Conservation (phyloP, 83 land plant species). For the Diphasiastrum complanatum region DNA sequence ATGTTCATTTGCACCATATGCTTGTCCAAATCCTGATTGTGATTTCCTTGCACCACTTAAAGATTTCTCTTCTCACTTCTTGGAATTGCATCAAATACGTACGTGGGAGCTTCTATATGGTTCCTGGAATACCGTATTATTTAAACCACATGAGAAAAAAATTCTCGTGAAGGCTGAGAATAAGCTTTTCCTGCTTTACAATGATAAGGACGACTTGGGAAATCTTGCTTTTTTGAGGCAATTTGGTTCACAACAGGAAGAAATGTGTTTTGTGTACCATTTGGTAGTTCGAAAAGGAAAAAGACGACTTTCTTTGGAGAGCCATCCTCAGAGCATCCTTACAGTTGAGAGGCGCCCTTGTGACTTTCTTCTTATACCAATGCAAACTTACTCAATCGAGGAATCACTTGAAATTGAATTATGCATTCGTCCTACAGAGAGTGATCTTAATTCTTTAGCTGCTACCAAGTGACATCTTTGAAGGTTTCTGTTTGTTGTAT, state of each 20-base stretch:
- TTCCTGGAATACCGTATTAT: slow-evolving; percentile 20
- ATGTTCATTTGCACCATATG: slow-evolving; percentile 43
- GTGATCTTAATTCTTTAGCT: no score
- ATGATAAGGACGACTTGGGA: slow-evolving; percentile 27
- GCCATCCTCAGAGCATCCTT: slow-evolving; percentile 24
- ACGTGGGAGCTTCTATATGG: slow-evolving; percentile 27
- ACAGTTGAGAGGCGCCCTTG: background rate
- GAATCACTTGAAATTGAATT: slow-evolving; percentile 23
- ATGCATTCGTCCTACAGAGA: slow-evolving; percentile 8
- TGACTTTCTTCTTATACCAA: slow-evolving; percentile 32
- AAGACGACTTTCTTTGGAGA: slow-evolving; percentile 23
- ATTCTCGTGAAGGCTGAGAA: slow-evolving; percentile 31
- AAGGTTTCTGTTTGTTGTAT: no score
- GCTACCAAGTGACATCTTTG: no score
- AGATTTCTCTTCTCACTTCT: slow-evolving; percentile 40
- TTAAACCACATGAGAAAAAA: slow-evolving; percentile 24
- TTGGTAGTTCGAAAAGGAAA: slow-evolving; percentile 24
- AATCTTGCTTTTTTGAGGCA: slow-evolving; percentile 18
- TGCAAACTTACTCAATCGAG: slow-evolving; percentile 8
- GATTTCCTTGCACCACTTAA: slow-evolving; percentile 25
- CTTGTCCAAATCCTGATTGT: slow-evolving; percentile 49
- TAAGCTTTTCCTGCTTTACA: slow-evolving; percentile 40
- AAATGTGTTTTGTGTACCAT: slow-evolving; percentile 25
- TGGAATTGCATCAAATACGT: slow-evolving; percentile 22
- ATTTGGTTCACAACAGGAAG: slow-evolving; percentile 17